Percentiles rank a stretch among this genome's conserved stretches.
These are phyloP conservation scores for Gentiana straminea DNA, from an alignment of 257 asterid species.

Conservation along the genomic window DNA sequence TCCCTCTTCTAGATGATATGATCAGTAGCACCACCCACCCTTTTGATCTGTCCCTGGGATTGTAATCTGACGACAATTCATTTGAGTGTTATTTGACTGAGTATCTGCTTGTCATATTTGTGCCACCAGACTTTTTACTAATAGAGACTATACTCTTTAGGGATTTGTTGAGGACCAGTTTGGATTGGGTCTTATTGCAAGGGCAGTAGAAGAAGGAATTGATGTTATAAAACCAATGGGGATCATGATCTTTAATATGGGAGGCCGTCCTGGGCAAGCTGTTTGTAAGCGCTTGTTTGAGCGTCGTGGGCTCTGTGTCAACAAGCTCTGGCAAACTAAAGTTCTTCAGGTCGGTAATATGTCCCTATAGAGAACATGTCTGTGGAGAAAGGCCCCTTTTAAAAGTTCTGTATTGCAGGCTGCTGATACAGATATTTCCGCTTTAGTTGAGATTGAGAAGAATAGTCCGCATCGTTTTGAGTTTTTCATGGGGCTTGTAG, in stretches of 20 bases:
- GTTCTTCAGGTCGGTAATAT: slow-evolving; percentile 65
- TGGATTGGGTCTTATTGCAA: slow-evolving; percentile 94
- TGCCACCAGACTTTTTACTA: too few species aligned
- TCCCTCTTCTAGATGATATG: too few species aligned
- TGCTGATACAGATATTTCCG: slow-evolving; percentile 96
- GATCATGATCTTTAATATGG: slow-evolving; percentile 97
- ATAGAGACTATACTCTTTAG: slow-evolving; percentile 20
- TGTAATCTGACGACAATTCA: too few species aligned
- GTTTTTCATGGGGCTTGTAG: slow-evolving; percentile 99
- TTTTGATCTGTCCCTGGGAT: too few species aligned
- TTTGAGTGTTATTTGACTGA: too few species aligned
- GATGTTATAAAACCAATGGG: slow-evolving; percentile 94
- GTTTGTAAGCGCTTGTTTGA: slow-evolving; percentile 94
- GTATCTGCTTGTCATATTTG: too few species aligned
- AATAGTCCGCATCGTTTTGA: slow-evolving; percentile 96
- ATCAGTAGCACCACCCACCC: too few species aligned
- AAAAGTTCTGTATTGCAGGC: slow-evolving; percentile 59
- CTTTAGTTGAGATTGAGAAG: slow-evolving; percentile 95
- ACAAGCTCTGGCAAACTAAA: slow-evolving; percentile 99
- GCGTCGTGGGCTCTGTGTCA: slow-evolving; percentile 87
- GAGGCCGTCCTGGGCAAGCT: slow-evolving; percentile 98
- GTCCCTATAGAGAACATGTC: slow-evolving; percentile 6
- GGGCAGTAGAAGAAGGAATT: slow-evolving; percentile 99
- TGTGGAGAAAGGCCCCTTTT: slow-evolving; percentile 12
- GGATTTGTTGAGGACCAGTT: slow-evolving; percentile 99